Base-by-base conservation (phyloP, 768 basidiomycete species). In the Artomyces pyxidatus region DNA sequence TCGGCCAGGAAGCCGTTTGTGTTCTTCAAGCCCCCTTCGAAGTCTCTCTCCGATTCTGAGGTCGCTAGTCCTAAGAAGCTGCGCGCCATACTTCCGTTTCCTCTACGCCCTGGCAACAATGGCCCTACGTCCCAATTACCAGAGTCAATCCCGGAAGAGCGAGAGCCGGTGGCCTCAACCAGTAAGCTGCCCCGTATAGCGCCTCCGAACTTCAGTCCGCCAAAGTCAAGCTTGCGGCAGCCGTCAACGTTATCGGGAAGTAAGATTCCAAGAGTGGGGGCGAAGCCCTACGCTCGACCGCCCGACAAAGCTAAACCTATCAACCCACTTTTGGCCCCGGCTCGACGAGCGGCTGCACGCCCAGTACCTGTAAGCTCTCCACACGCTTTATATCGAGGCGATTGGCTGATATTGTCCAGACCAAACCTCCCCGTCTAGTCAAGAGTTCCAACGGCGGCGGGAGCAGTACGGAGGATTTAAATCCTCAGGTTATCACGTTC, bases 251-350 rank as follows among this genome's bases (percentile, higher is more conserved):
- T 57, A n/a, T 49, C 52, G 14, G 58, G 57, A 12, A 68, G 66
- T 47, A 62, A 56, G 49, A 68, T 68, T n/a, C 66, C 66, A 4
- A 47, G 66, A 11, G 63, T 65, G 23, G 66, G 66, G 19, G 51
- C 54, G 16, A 68, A 68, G 49, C 64, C 65, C 1, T 66, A 68
- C 41, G 56, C 61, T 3, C 52, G 59, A 27, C 61, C 66, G 4
- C 23, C 23, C 9, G 40, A 55, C 50, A 26, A 42, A 28, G 37
- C 28, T n/a, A 54, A 46, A 10, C 48, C 47, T 30, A 21, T 25
- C 26, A 44, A 44, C 38, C 54, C 42, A 22, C 35, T 48, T 11
- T 11, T 42, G 9, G 30, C 47, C 30, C 17, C 47, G 35, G 17
- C 30, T 21, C 45, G 29, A 26, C 54, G 52, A 32, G 17, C 30